Conservation (phyloP, 345 rosid genomes). For the Gossypium bickii region DNA sequence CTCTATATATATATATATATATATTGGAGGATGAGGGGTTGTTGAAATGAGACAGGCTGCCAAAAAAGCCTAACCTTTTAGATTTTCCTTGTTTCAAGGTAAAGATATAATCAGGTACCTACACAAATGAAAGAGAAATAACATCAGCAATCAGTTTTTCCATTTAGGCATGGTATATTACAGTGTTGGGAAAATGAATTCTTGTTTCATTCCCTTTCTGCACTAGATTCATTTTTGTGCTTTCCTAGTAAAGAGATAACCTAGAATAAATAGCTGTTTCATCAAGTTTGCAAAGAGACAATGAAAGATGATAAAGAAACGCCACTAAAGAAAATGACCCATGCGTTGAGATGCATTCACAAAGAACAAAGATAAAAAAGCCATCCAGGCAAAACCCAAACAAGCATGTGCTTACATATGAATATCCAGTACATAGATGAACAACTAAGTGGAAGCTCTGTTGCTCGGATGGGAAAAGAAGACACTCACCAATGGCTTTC, state of each 20-base stretch:
- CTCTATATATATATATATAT: too few relatives aligned
- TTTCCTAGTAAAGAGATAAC: background rate
- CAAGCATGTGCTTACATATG: background rate
- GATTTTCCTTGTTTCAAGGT: slow-evolving; percentile 74
- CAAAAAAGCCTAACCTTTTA: slow-evolving; percentile 52
- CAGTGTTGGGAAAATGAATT: background rate
- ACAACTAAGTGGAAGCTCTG: background rate
- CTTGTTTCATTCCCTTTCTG: background rate
- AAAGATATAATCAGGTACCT: slow-evolving; percentile 75
- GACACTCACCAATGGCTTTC: slow-evolving; percentile 69
- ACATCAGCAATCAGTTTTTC: background rate
- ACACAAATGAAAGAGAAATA: slow-evolving; percentile 11
- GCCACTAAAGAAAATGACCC: background rate
- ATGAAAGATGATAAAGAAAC: background rate
- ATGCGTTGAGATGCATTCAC: background rate
- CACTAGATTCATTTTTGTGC: background rate
- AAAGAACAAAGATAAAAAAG: too few relatives aligned
- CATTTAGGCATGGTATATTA: background rate
- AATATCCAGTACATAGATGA: background rate
- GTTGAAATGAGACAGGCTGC: slow-evolving; percentile 1
- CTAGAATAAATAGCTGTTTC: background rate
- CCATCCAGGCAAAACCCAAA: background rate
- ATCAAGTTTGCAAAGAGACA: background rate
- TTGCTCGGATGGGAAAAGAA: background rate
- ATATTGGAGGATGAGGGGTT: background rate